Evolutionary conservation across 2,329 filamentous ascomycete species (phyloP).

Genomic region (Pseudogymnoascus sp.): DNA sequence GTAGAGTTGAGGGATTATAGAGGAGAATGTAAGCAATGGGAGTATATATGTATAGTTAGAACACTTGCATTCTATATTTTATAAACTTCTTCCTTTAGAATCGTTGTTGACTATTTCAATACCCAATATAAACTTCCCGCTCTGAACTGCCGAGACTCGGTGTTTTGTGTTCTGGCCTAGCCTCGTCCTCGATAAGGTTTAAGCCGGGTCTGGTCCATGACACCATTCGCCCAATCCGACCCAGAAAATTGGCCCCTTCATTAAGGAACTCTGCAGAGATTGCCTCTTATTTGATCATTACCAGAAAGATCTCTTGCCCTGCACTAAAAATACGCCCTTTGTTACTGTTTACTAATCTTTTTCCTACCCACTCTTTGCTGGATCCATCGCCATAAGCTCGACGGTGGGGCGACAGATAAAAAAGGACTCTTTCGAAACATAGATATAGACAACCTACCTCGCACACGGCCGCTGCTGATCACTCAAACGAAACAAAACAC

Average conservation of each 20-base stretch:
- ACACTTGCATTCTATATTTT: background rate
- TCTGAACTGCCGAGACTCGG: background rate
- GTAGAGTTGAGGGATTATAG: background rate
- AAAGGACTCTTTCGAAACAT: background rate
- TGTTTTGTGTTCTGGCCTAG: background rate
- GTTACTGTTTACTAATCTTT: background rate
- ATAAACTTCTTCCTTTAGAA: background rate
- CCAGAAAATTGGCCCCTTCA: background rate
- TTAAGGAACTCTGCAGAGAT: background rate
- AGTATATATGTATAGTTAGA: background rate
- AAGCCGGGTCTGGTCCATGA: background rate
- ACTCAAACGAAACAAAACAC: background rate
- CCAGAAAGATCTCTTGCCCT: background rate
- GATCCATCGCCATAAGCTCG: background rate
- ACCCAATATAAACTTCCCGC: background rate
- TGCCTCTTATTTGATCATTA: background rate
- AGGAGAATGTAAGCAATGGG: background rate
- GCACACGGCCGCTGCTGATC: background rate
- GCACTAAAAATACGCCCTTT: background rate
- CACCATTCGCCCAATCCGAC: background rate
- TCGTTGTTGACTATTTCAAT: background rate
- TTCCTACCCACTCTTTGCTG: background rate
- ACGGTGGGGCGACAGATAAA: background rate
- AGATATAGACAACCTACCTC: constrained; percentile 4
- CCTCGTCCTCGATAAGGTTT: background rate